phyloP scores from a whole-genome alignment of 805 yeast genomes.

The Clavispora santaluciae region DNA sequence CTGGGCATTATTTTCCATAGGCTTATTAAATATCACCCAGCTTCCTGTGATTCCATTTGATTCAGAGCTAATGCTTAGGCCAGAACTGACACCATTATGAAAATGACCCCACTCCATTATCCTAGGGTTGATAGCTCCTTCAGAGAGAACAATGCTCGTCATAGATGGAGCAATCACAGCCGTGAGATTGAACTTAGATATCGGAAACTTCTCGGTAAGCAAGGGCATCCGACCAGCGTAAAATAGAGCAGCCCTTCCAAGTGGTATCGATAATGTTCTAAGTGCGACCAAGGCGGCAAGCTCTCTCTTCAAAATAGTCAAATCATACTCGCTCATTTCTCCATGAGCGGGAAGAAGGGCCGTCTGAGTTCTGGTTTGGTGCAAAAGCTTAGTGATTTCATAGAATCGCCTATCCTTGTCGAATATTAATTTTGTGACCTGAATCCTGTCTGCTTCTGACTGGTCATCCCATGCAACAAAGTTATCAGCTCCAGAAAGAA shows the following conservation, averaged over 20 bases:
- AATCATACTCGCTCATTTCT: slow-evolving; percentile 50
- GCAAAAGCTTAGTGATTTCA: slow-evolving; percentile 69
- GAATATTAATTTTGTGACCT: slow-evolving; percentile 68
- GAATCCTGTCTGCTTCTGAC: slow-evolving; percentile 62
- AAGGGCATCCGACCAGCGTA: slow-evolving; percentile 68
- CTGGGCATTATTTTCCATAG: slow-evolving; percentile 63
- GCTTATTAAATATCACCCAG: slow-evolving; percentile 88
- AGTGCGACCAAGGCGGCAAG: slow-evolving; percentile 59
- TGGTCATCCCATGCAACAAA: slow-evolving; percentile 66
- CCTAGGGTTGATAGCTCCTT: slow-evolving; percentile 43
- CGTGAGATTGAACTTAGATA: slow-evolving; percentile 69
- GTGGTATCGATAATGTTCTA: slow-evolving; percentile 69
- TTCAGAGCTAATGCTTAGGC: slow-evolving; percentile 65
- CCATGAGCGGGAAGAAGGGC: slow-evolving; percentile 39
- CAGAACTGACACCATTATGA: slow-evolving; percentile 88
- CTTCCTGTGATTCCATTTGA: slow-evolving; percentile 75
- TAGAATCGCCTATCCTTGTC: slow-evolving; percentile 73
- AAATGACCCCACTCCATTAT: slow-evolving; percentile 78
- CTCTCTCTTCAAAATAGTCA: slow-evolving; percentile 49
- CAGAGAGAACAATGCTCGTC: slow-evolving; percentile 58
- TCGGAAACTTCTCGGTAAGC: slow-evolving; percentile 78
- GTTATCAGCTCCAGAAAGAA: slow-evolving; percentile 37
- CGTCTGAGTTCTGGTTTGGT: slow-evolving; percentile 62
- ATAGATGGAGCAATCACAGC: slow-evolving; percentile 61
- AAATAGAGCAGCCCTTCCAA: slow-evolving; percentile 74